These are phyloP conservation scores for Tylopilus rubrobrunneus DNA, from an alignment of 768 basidiomycete genomes.

Conservation along the genomic window DNA sequence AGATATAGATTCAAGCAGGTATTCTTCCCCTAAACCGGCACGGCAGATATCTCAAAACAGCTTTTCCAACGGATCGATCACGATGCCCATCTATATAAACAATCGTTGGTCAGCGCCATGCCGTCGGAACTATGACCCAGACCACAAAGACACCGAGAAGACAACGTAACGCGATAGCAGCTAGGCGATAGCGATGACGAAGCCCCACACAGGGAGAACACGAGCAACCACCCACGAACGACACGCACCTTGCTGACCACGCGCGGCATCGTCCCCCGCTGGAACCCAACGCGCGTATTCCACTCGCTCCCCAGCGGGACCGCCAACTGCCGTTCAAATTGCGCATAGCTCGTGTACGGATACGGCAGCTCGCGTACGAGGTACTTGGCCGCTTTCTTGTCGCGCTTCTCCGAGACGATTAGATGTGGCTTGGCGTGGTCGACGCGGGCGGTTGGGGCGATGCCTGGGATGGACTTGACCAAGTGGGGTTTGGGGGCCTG, in stretches of 20 bases:
- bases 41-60: slow-evolving; percentile 25
- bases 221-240: background rate
- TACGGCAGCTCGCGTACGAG: slow-evolving; percentile 88
- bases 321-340: slow-evolving; percentile 84
- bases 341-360: slow-evolving; percentile 90
- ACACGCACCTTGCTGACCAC: slow-evolving; percentile 76
- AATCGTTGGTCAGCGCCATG: slow-evolving; percentile 2
- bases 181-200: background rate
- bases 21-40: too few species aligned
- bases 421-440: slow-evolving; percentile 85
- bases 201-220: background rate
- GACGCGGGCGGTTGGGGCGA: slow-evolving; percentile 73
- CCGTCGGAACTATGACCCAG: background rate
- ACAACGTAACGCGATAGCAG: background rate
- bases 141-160: background rate
- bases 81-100: slow-evolving; percentile 54
- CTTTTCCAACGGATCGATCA: slow-evolving; percentile 69
- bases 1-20: too few species aligned
- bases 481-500: slow-evolving; percentile 61
- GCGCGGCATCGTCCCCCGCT: slow-evolving; percentile 77
- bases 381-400: slow-evolving; percentile 91
- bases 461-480: slow-evolving; percentile 78
- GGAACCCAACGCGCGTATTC: slow-evolving; percentile 86
- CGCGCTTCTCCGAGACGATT: slow-evolving; percentile 93
- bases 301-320: slow-evolving; percentile 86